These are phyloP conservation scores for Camelina sativa DNA, from an alignment of 345 rosid species.

Conservation along the genomic window DNA sequence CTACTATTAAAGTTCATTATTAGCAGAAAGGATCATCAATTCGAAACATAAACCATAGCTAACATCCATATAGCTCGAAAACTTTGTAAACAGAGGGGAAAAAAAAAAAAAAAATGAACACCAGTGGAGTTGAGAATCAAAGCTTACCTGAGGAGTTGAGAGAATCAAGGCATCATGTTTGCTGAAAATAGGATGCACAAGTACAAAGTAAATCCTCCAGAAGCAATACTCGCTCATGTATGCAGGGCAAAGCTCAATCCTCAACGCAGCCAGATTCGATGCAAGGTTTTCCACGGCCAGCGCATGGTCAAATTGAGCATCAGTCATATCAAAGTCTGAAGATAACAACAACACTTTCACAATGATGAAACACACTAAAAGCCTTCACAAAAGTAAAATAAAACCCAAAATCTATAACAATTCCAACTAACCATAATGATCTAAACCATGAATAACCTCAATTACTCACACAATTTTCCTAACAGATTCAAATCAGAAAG, in stretches of 20 bases:
- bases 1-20: background rate
- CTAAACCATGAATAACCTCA: too few relatives aligned
- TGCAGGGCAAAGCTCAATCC: slow-evolving; percentile 88
- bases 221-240: slow-evolving; percentile 90
- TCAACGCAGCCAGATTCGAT: slow-evolving; percentile 73
- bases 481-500: background rate
- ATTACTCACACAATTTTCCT: background rate
- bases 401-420: background rate
- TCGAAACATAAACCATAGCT: background rate
- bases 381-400: too few relatives aligned
- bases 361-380: background rate
- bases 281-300: slow-evolving; percentile 74
- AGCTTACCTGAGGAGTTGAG: slow-evolving; percentile 81
- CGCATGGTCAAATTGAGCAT: slow-evolving; percentile 79
- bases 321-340: slow-evolving; percentile 86
- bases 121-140: background rate
- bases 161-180: slow-evolving; percentile 77
- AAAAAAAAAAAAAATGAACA: background rate
- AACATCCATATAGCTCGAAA: background rate
- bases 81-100: background rate
- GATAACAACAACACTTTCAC: slow-evolving; percentile 2
- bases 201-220: slow-evolving; percentile 98
- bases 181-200: slow-evolving; percentile 82
- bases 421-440: background rate
- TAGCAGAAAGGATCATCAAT: background rate